Evolutionary conservation across 371 early-diverging fungal species (phyloP), one percentile per base, ranked within the genome.

Genomic region (Neoconidiobolus thromboides): DNA sequence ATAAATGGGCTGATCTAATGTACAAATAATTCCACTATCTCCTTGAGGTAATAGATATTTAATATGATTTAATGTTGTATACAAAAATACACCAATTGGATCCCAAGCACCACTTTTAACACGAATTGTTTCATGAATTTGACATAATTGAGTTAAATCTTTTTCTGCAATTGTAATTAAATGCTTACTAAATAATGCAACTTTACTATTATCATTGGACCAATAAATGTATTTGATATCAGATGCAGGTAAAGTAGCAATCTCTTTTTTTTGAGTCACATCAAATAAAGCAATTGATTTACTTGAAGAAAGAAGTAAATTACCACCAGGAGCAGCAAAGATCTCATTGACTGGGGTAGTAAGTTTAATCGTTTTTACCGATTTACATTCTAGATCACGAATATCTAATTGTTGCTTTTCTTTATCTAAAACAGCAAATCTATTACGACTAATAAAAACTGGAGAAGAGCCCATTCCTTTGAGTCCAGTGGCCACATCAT

Each of bases 41-140:
- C 86, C 82, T 60, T 93, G 83, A 1, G 89, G 83, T 42, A 97
- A 80, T n/a, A 87, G 86, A 72, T 93, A 99, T 74, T 98, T 98
- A 69, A 99, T 81, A 69, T 98, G 99, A 74, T 96, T 96, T 61
- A 93, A 79, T 3, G 99, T 98, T 52, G 96, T 85, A 74, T 98
- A 99, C 50, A 98, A 71, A 61, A 99, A 85, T 6, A 94, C 83
- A 41, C 91, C 89, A 38, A 79, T 75, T 12, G 88, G 91, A 68
- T 93, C 92, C 90, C 96, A 93, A 26, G 89, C 85, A 7, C 90
- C 96, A 67, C 91, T 88, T 76, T 93, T 93, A 73, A 98, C 93
- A 64, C 92, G 84, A 59, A 96, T 94, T 9, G 96, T 92, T 71
- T 99, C 99, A 68, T 94, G 92, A 53, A 95, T 82, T 59, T 83